phyloP scores from a whole-genome alignment of 495 filamentous ascomycete genomes.

The Neurospora africana region DNA sequence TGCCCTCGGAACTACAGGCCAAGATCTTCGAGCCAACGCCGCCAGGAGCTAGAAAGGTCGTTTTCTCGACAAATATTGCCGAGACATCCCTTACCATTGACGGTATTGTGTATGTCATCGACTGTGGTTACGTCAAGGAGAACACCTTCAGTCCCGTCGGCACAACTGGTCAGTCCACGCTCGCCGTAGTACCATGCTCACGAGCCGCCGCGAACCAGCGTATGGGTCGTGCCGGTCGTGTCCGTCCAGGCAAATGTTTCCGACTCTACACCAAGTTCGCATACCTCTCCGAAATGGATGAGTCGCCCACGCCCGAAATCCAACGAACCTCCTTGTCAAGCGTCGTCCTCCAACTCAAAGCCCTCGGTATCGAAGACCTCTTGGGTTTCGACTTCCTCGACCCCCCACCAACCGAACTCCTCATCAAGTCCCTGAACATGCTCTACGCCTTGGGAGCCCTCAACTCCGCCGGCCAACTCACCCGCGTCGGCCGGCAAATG shows the following conservation, averaged over 20 bases:
- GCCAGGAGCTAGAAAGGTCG: slow-evolving; percentile 68
- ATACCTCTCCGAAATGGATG: slow-evolving; percentile 89
- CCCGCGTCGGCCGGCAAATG: slow-evolving; percentile 90
- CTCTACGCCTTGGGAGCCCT: slow-evolving; percentile 86
- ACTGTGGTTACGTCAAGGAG: slow-evolving; percentile 89
- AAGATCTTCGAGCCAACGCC: slow-evolving; percentile 90
- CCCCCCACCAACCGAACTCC: slow-evolving; percentile 78
- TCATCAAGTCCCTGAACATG: slow-evolving; percentile 84
- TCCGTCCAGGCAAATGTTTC: slow-evolving; percentile 90
- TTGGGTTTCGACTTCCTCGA: slow-evolving; percentile 97
- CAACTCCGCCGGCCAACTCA: slow-evolving; percentile 82
- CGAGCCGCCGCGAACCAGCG: slow-evolving; percentile 92
- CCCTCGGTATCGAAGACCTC: slow-evolving; percentile 86
- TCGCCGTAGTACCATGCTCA: slow-evolving; percentile 87
- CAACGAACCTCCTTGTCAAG: slow-evolving; percentile 80
- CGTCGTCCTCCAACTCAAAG: slow-evolving; percentile 78
- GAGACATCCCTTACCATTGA: slow-evolving; percentile 86
- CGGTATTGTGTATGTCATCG: slow-evolving; percentile 85
- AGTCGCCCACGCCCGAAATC: slow-evolving; percentile 89
- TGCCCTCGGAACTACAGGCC: slow-evolving; percentile 73
- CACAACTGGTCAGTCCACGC: slow-evolving; percentile 78
- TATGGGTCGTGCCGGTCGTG: slow-evolving; percentile 83
- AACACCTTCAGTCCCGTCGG: slow-evolving; percentile 76
- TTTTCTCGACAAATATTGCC: slow-evolving; percentile 83
- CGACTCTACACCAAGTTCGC: slow-evolving; percentile 91